phyloP scores from a whole-genome alignment of 2,329 filamentous ascomycete species.

The Verticillium albo-atrum region DNA sequence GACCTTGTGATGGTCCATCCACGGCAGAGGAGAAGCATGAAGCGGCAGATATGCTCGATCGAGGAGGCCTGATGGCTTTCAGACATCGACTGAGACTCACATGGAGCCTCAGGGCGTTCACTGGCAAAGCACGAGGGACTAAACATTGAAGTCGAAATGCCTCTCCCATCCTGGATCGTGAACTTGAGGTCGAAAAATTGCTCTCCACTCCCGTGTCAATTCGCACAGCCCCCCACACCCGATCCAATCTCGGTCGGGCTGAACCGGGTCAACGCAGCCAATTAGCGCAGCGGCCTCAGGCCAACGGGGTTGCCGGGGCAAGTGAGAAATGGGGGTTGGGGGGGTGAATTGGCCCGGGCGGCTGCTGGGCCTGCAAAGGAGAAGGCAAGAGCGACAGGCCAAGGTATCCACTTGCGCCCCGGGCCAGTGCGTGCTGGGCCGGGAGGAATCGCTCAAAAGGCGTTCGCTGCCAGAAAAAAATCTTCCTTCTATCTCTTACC shows the following conservation, averaged over 20 bases:
- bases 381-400: conserved; percentile 1
- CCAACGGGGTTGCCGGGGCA: conserved; percentile 11
- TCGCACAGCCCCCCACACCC: not conserved
- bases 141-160: not conserved
- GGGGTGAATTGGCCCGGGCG: conserved; percentile 3
- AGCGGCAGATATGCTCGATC: too few species aligned
- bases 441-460: conserved; percentile 54
- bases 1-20: too few species aligned
- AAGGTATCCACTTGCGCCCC: conserved; percentile 6
- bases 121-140: not conserved
- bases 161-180: not conserved
- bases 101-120: too few species aligned
- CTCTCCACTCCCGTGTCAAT: not conserved
- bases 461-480: conserved; percentile 43
- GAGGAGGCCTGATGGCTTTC: too few species aligned
- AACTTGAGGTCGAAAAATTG: not conserved
- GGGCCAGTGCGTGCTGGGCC: conserved; percentile 24
- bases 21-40: too few species aligned
- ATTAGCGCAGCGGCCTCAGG: conserved; percentile 12
- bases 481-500: conserved; percentile 46
- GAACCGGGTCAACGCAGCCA: conserved; percentile 14
- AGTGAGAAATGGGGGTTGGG: conserved; percentile 10
- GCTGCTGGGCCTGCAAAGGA: conserved; percentile 3
- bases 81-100: too few species aligned
- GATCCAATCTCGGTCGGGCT: conserved; percentile 10